Conservation (phyloP, 2,329 filamentous ascomycete genomes). For the Colletotrichum simmondsii region DNA sequence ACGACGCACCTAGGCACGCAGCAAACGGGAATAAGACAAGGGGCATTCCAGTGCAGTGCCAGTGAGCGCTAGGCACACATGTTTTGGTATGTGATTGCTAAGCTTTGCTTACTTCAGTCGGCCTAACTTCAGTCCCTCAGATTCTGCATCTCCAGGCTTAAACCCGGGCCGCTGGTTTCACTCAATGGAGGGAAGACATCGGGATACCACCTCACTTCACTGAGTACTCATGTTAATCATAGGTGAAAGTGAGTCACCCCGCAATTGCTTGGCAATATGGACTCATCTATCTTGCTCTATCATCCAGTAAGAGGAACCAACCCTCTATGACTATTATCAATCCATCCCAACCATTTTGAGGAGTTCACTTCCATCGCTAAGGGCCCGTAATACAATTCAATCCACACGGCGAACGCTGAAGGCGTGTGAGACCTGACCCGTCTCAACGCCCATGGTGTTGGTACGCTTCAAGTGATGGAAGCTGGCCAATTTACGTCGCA, state of each 20-base stretch:
- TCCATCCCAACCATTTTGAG: not conserved
- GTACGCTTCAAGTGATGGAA: constrained; percentile 47
- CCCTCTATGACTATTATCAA: not conserved
- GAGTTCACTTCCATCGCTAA: no score
- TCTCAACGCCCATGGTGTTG: constrained; percentile 52
- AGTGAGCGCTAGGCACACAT: not conserved
- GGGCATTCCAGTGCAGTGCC: not conserved
- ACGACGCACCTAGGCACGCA: not conserved
- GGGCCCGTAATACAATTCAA: not conserved
- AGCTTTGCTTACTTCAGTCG: not conserved
- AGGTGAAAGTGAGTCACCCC: not conserved
- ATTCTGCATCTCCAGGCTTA: not conserved
- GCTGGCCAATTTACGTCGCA: constrained; percentile 40
- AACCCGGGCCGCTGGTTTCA: not conserved
- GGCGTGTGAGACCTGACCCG: constrained; percentile 39
- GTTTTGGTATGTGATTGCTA: not conserved
- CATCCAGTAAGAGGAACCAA: not conserved
- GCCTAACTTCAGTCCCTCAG: not conserved
- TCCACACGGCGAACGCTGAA: constrained; percentile 22
- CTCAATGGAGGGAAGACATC: not conserved
- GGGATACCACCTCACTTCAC: not conserved
- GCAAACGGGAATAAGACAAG: not conserved
- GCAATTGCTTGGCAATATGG: not conserved
- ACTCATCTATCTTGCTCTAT: not conserved
- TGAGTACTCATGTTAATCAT: not conserved